Evolutionary conservation across 2,329 filamentous ascomycete species (phyloP).

Genomic region (Tricladium varicosporioides): DNA sequence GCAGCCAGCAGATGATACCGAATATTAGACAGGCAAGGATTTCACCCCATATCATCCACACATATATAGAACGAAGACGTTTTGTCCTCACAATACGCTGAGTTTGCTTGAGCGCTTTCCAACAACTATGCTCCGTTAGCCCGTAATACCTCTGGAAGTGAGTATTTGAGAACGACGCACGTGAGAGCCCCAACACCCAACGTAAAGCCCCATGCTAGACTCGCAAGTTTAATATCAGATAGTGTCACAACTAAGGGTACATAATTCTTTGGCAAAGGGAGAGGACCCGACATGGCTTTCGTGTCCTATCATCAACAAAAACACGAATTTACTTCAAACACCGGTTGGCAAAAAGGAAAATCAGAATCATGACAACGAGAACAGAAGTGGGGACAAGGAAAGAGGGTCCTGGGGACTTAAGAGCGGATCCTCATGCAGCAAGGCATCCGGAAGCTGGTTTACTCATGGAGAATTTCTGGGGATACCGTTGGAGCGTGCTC

Average conservation of each 20-base stretch:
- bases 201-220: no score
- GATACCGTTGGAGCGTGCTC: neutral
- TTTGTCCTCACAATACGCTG: no score
- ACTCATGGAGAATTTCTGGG: neutral
- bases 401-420: neutral
- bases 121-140: no score
- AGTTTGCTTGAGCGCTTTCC: no score
- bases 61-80: slow-evolving; percentile 29
- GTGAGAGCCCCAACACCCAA: no score
- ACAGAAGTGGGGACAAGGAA: neutral
- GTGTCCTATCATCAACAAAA: neutral
- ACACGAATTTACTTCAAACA: neutral
- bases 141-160: no score
- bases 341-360: neutral
- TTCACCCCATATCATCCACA: slow-evolving; percentile 46
- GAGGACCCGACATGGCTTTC: neutral
- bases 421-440: neutral
- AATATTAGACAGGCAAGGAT: slow-evolving; percentile 40
- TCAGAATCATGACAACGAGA: neutral
- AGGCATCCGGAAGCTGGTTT: neutral
- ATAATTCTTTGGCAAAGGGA: neutral
- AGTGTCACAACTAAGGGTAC: no score
- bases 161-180: no score
- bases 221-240: no score
- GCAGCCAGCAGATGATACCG: slow-evolving; percentile 40